Percentiles rank a stretch among this genome's conserved stretches.
Conservation (phyloP, 768 basidiomycete genomes). For the Ramaria rubella region DNA sequence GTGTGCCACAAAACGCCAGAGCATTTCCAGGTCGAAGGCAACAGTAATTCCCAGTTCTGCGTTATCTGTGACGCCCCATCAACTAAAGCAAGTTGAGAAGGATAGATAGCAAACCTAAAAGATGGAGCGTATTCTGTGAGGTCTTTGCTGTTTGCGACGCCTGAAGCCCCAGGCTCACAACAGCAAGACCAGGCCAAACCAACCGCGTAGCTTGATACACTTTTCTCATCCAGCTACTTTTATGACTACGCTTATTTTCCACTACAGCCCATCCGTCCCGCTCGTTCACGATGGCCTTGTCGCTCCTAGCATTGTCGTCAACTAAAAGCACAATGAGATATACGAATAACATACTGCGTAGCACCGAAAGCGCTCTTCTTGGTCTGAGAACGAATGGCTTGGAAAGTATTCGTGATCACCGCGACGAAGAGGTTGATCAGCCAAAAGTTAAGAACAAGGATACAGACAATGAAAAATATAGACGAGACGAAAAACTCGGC, state of each 20-base stretch:
- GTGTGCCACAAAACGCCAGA: constrained; percentile 60
- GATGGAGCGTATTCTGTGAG: constrained; percentile 16
- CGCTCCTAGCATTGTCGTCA: constrained; percentile 23
- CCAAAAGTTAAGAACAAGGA: constrained; percentile 91
- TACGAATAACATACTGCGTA: constrained; percentile 45
- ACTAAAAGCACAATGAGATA: background rate
- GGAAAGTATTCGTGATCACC: constrained; percentile 92
- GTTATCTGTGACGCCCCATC: constrained; percentile 49
- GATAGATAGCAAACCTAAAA: constrained; percentile 15
- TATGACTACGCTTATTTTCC: constrained; percentile 37
- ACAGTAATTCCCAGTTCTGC: constrained; percentile 74
- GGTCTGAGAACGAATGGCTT: constrained; percentile 79
- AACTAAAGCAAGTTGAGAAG: background rate
- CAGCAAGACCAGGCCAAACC: constrained; percentile 72
- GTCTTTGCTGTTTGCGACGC: constrained; percentile 57
- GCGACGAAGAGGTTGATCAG: constrained; percentile 90
- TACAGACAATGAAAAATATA: constrained; percentile 77
- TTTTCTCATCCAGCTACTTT: constrained; percentile 44
- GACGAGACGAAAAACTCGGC: constrained; percentile 85
- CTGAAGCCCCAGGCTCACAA: constrained; percentile 65
- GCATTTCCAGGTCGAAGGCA: constrained; percentile 84
- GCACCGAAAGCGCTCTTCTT: constrained; percentile 91
- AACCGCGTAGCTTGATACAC: constrained; percentile 55
- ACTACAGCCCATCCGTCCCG: constrained; percentile 52
- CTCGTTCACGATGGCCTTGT: constrained; percentile 38